Base-by-base conservation (phyloP, 1,284 basidiomycete genomes). In the Bondarzewia mesenterica region DNA sequence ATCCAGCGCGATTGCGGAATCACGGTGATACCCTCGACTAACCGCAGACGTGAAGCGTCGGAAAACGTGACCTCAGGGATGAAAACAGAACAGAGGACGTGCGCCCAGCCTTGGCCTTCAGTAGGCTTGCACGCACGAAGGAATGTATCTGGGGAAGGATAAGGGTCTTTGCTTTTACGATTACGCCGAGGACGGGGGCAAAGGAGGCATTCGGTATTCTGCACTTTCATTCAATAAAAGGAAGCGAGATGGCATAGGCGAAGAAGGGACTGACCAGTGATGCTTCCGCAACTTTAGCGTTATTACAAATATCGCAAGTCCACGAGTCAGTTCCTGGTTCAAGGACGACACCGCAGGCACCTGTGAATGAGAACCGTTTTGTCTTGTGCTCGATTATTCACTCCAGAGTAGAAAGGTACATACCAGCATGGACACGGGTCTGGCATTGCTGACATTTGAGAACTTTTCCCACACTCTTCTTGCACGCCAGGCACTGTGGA, bases 31-130 rank as follows among this genome's bases (percentile, higher is more conserved):
- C 91, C 92, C 66, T 98, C 95, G 12, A 92, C 88, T 12, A 83
- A 67, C 44, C 85, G 82, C 47, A 95, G 70, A 41, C 77, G 75
- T 10, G 69, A 59, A 0, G 87, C 75, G 63, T 93, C 85, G 20
- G 87, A 85, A 64, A 86, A 95, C 16, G 72, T 73, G 6, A 94
- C 70, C 59, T 96, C 93, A 3, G 87, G 85, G 26, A 85, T 80
- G 68, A 93, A 98, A 1, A 89, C 79, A 1, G 93, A 80, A 67
- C 95, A 98, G 1, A 97, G 65, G 18, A 93, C 72, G 62, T 99
- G 95, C 1, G 84, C 84, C 91, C 93, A 97, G 52, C 90, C 89
- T 64, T 89, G 86, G 22, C 90, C 88, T 68, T 98, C 95, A 0
- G 94, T 97, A 4, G 90, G 90, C 63, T 97, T 97, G 62, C 89